Evolutionary conservation across 305 asterid species (phyloP), one percentile per base, ranked within the genome.

Genomic region (Rubia tinctorum): DNA sequence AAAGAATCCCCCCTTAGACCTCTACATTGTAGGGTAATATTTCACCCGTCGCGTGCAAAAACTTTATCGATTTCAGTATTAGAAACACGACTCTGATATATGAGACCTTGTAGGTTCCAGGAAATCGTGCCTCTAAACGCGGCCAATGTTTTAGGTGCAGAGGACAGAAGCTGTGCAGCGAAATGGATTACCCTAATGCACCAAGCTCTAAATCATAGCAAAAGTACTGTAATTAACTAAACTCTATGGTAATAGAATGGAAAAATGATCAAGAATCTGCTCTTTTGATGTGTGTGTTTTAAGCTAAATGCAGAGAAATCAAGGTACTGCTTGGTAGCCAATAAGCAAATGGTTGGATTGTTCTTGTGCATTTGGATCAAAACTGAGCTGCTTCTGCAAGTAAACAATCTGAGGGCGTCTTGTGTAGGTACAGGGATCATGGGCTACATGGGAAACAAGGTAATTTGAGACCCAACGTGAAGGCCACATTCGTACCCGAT

Each of bases 121-220:
- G 68, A 64, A 64, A 64, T 37, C 43, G 68, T 64, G 47, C 68
- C 68, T 64, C 68, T 64, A 64, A 64, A 64, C 22, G 68, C 68
- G 11, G 68, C 45, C 34, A 64, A 64, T 64, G 68, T 64, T 37
- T 34, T 64, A 34, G 68, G 68, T 64, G 47, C 34, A 37, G 49
- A 64, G 68, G 68, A 64, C 68, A 37, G 14, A 34, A 64, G 12
- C 7, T 37, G 25, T 64, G 68, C 45, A 6, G 45, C 25, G 4
- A 64, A 64, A 17, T 64, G 68, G 68, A 64, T 64, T 64, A 4
- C 25, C 47, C 49, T 64, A 37, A 64, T 64, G 20, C 45, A 42
- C 68, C 68, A 64, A 64, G 68, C 68, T 34, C 68, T 64, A 18
- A 64, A 64, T 45, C 68, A 37, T 2, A 64, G 68, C 47, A 64